Conservation (phyloP, 2,329 filamentous ascomycete species). For the Ampelomyces quisqualis region DNA sequence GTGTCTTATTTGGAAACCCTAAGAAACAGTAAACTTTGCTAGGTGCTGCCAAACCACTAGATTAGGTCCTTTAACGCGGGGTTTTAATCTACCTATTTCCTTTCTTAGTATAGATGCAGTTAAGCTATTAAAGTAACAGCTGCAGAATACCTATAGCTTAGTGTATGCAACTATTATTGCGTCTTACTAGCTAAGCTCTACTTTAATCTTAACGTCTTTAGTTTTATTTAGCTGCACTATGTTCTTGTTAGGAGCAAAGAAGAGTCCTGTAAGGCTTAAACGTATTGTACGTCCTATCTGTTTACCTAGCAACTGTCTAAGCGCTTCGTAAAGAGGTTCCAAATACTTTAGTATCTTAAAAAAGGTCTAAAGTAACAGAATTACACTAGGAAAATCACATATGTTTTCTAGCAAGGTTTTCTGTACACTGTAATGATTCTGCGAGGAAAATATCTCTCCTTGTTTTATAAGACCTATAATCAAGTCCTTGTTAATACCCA, state of each 20-base stretch:
- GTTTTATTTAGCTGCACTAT: slow-evolving; percentile 11
- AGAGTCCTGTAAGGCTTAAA: slow-evolving; percentile 9
- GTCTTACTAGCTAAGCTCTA: slow-evolving; percentile 1
- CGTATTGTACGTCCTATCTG: slow-evolving; percentile 13
- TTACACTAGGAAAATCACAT: slow-evolving; percentile 4
- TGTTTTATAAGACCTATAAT: slow-evolving; percentile 8
- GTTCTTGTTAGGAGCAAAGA: slow-evolving; percentile 7
- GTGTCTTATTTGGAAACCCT: slow-evolving; percentile 7
- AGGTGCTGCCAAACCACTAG: slow-evolving; percentile 12
- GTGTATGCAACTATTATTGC: slow-evolving; percentile 10
- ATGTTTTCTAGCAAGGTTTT: slow-evolving; percentile 11
- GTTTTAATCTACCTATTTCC: slow-evolving; percentile 9
- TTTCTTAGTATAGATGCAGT: slow-evolving; percentile 11
- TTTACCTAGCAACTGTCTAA: slow-evolving; percentile 12
- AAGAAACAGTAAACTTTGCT: slow-evolving; percentile 6
- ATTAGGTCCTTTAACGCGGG: slow-evolving; percentile 11
- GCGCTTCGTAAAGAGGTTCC: slow-evolving; percentile 12
- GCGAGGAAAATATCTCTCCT: slow-evolving; percentile 9
- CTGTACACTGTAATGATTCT: slow-evolving; percentile 2
- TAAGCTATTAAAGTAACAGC: slow-evolving; percentile 12
- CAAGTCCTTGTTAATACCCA: slow-evolving; percentile 5
- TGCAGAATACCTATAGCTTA: slow-evolving; percentile 14
- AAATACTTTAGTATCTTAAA: slow-evolving; percentile 21
- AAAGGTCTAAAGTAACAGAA: slow-evolving; percentile 15
- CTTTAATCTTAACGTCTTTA: slow-evolving; percentile 7